Percentiles rank a stretch among this genome's conserved stretches.
These are phyloP conservation scores for Aspergillus unguis DNA, from an alignment of 2,329 filamentous ascomycete species.

Conservation along the genomic window DNA sequence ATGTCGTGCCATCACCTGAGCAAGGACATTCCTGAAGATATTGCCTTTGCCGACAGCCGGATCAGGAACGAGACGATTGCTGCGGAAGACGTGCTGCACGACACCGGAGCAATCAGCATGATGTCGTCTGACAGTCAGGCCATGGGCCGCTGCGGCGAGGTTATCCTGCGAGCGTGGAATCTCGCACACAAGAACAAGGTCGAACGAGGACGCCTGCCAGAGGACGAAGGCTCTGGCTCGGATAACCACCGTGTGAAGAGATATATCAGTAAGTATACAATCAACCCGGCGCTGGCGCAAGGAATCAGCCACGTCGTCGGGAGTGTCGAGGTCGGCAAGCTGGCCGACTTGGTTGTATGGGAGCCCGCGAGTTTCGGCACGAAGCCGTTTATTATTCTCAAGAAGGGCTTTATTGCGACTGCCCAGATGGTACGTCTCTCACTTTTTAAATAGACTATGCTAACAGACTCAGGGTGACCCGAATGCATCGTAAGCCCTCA, in stretches of 20 bases:
- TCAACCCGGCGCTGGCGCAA: conserved; percentile 89
- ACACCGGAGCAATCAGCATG: conserved; percentile 94
- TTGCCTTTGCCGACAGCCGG: conserved; percentile 89
- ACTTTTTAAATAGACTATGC: neutral
- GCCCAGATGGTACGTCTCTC: conserved; percentile 68
- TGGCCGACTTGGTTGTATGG: conserved; percentile 89
- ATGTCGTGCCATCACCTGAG: conserved; percentile 97
- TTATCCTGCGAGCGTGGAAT: conserved; percentile 90
- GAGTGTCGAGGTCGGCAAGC: conserved; percentile 81
- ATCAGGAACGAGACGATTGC: conserved; percentile 96
- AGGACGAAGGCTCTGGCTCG: conserved; percentile 74
- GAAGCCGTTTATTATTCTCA: conserved; percentile 77
- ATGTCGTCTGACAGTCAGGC: conserved; percentile 95
- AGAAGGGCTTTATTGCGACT: conserved; percentile 81
- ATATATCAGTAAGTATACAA: conserved; percentile 92
- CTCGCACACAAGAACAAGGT: conserved; percentile 96
- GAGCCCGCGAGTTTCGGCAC: conserved; percentile 79
- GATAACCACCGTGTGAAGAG: conserved; percentile 92
- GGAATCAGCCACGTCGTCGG: conserved; percentile 86
- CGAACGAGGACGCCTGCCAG: conserved; percentile 70
- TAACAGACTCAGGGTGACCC: conserved; percentile 61
- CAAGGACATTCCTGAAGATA: conserved; percentile 89
- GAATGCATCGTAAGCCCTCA: conserved; percentile 57
- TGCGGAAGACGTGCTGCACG: conserved; percentile 94
- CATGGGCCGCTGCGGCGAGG: conserved; percentile 94